A percentile compares a stretch with the other conserved stretches of the same genome.
Conservation (phyloP, 805 yeast genomes). For the Barnettozyma siamensis region DNA sequence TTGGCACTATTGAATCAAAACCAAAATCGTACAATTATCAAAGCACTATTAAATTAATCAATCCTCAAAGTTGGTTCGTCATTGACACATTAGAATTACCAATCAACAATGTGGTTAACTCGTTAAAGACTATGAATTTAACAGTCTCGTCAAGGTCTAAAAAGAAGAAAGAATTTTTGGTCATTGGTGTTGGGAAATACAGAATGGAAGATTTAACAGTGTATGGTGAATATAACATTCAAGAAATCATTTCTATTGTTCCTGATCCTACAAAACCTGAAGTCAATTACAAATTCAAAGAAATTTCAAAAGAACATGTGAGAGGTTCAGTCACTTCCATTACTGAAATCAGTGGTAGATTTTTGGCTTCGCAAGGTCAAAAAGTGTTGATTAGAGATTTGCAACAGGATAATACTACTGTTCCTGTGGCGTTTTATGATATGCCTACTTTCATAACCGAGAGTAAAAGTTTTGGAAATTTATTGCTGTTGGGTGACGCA, state of each 20-base stretch:
- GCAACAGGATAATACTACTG: slow-evolving; percentile 78
- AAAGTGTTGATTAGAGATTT: slow-evolving; percentile 70
- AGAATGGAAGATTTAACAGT: slow-evolving; percentile 78
- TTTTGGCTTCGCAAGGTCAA: slow-evolving; percentile 83
- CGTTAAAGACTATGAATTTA: slow-evolving; percentile 29
- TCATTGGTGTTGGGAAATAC: slow-evolving; percentile 72
- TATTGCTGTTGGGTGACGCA: slow-evolving; percentile 77
- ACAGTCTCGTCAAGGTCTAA: slow-evolving; percentile 34
- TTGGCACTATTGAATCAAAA: slow-evolving; percentile 45
- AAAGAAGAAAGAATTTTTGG: slow-evolving; percentile 57
- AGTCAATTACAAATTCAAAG: slow-evolving; percentile 70
- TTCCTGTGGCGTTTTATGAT: slow-evolving; percentile 92
- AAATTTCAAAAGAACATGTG: slow-evolving; percentile 63
- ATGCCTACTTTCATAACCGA: slow-evolving; percentile 75
- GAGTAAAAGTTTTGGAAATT: slow-evolving; percentile 75
- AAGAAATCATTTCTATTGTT: slow-evolving; percentile 73
- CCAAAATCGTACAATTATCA: slow-evolving; percentile 53
- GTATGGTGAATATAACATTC: slow-evolving; percentile 69
- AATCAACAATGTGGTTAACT: slow-evolving; percentile 54
- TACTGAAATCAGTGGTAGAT: slow-evolving; percentile 76
- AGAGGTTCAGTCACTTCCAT: slow-evolving; percentile 81
- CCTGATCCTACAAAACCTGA: slow-evolving; percentile 89
- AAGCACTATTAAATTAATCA: slow-evolving; percentile 58
- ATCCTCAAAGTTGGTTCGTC: slow-evolving; percentile 67
- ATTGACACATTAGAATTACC: slow-evolving; percentile 64